Base-by-base conservation (phyloP, 2,329 filamentous ascomycete genomes). In the Diaporthe caulivora region DNA sequence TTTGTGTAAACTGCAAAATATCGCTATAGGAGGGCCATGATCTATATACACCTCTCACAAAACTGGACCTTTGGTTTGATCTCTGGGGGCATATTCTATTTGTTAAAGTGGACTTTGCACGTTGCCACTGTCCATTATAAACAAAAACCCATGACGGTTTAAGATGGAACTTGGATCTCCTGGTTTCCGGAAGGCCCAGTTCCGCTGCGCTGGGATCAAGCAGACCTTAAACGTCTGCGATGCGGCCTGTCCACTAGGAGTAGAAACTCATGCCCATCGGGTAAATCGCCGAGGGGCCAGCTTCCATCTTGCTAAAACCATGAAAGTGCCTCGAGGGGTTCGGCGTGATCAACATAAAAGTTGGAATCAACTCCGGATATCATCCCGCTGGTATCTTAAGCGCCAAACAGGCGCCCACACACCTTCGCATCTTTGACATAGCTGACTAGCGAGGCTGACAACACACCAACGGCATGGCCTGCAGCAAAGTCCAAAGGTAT, bases 161-260 rank as follows among this genome's bases (percentile, higher is more conserved):
- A 57, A 57, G 54, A 57, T 57, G 31, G 29, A 37, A 29, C 54
- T n/a, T 37, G 29, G 29, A n/a, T 1, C 31, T 40, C 54, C 54
- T 37, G 31, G 18, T 58, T 40, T 58, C 34, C 10, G 55, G 55
- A 3, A 40, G 21, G 11, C 55, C 21, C 21, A 15, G 11, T 40
- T 58, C 55, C 34, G 24, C 55, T 40, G 21, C 55, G 55, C 55
- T 58, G 55, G n/a, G 55, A 58, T 17, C 31, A 58, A 58, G 55
- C 55, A 58, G 55, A 58, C n/a, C 55, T 58, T 58, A 31, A 58
- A 58, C 55, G 55, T 58, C 55, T 58, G 9, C 55, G 55, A 24
- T 5, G 31, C 34, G 34, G n/a, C 34, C 8, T 58, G 21, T 58
- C 34, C 21, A 58, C 21, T 9, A 58, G 4, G 55, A 58, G 11